These are phyloP conservation scores for Curvularia lunata DNA, from an alignment of 2,329 filamentous ascomycete genomes.

Conservation along the genomic window DNA sequence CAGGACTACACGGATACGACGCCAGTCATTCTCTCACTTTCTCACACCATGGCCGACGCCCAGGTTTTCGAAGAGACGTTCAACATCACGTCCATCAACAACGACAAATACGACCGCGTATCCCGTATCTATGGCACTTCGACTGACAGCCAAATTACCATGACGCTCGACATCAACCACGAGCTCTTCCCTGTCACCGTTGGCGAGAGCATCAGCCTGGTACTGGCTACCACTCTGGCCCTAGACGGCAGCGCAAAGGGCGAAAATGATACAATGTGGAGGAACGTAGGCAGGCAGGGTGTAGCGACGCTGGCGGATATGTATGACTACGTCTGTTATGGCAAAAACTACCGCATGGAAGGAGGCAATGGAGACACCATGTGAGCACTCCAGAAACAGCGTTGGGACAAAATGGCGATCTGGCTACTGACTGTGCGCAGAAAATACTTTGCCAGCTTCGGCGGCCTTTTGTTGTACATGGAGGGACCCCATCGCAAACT, in stretches of 20 bases:
- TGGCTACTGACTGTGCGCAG: constrained; percentile 57
- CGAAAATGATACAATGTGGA: constrained; percentile 67
- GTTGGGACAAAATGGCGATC: not conserved
- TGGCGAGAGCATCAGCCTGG: constrained; percentile 79
- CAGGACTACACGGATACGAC: not conserved
- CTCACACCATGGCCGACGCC: constrained; percentile 74
- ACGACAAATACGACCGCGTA: constrained; percentile 93
- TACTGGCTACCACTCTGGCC: constrained; percentile 82
- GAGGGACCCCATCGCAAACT: constrained; percentile 97
- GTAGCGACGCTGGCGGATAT: constrained; percentile 69
- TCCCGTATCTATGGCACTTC: constrained; percentile 82
- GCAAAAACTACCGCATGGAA: constrained; percentile 88
- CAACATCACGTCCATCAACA: constrained; percentile 78
- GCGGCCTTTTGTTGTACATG: constrained; percentile 86
- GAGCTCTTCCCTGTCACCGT: constrained; percentile 82
- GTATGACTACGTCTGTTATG: constrained; percentile 87
- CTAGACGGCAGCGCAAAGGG: constrained; percentile 75
- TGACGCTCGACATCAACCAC: constrained; percentile 91
- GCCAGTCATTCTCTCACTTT: not conserved
- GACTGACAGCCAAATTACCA: constrained; percentile 74
- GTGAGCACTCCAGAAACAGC: constrained; percentile 61
- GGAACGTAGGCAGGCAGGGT: constrained; percentile 60
- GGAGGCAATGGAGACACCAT: constrained; percentile 84
- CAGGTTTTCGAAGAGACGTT: constrained; percentile 95
- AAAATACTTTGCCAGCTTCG: constrained; percentile 93